Conservation (phyloP, 257 asterid species). For the Rehmannia glutinosa region DNA sequence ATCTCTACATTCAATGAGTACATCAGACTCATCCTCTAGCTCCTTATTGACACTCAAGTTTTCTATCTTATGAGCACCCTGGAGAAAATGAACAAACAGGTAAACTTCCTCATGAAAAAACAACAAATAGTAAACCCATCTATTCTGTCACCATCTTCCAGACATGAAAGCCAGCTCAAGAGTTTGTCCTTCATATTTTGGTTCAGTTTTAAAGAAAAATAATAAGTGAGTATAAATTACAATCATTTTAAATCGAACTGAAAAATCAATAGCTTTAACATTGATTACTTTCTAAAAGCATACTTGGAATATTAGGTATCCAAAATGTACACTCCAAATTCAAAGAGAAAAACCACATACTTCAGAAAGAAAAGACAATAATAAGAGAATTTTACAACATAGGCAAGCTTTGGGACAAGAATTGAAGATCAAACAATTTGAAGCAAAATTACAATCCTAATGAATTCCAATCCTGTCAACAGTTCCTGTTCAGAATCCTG, state of each 20-base stretch:
- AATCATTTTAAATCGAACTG: not conserved
- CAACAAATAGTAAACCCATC: not conserved
- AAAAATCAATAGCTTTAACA: not conserved
- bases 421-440: no score
- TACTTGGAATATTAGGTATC: not conserved
- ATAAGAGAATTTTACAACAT: not conserved
- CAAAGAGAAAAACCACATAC: not conserved
- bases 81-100: conserved; percentile 13
- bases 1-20: conserved; percentile 90
- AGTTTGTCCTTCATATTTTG: not conserved
- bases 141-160: not conserved
- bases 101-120: not conserved
- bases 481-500: not conserved
- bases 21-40: conserved; percentile 58
- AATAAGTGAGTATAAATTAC: not conserved
- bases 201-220: not conserved
- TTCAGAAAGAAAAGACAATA: not conserved
- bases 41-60: conserved; percentile 31
- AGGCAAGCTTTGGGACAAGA: not conserved
- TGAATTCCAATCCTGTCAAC: not conserved
- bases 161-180: not conserved
- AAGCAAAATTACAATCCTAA: not conserved
- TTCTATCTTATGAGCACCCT: conserved; percentile 48
- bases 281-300: not conserved
- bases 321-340: not conserved